Base-by-base conservation (phyloP, 768 basidiomycete species). In the Candolleomyces aberdarensis region DNA sequence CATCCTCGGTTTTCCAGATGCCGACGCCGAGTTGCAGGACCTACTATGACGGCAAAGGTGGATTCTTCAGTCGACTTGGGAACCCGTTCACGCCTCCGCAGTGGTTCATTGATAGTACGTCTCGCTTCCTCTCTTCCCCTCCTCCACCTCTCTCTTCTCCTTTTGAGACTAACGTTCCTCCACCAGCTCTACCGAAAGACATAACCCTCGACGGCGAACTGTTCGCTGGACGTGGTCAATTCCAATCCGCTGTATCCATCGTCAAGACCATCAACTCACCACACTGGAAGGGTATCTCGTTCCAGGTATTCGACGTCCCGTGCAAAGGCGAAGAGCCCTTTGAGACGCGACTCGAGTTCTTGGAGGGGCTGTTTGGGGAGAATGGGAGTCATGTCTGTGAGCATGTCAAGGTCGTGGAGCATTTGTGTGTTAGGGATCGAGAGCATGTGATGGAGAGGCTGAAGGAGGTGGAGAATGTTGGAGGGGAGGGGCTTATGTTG, bases 401-500 rank as follows among this genome's bases (percentile, higher is more conserved):
- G 13, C 73, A 82, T 50, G 75, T 85, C 40, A 66, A 68, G 1
- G 72, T 86, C 20, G 81, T 86, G 13, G 74, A 78, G 57, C 85
- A 86, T 20, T 76, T 75, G 60, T 58, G 73, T 46, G 83, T 78
- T 9, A 75, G 68, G 62, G 70, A 68, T 64, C 74, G 77, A n/a
- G 69, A 81, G 20, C 84, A 86, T 63, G 83, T 86, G 1, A 72
- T 85, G 0, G 76, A 82, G 55, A 80, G 78, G 64, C 74, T 86
- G 58, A 81, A 83, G 65, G 81, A 82, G 65, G 69, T 86, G 10
- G 84, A 86, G 66, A 69, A 66, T 6, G 64, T 83, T 13, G 84
- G 85, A 13, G 85, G 84, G 1, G 84, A 86, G 67, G 85, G 85
- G 0, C 62, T 86, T 17, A 86, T 86, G 85, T 71, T 85, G 29